Evolutionary conservation across 2,329 filamentous ascomycete genomes (phyloP).

Genomic region (Pyrenochaeta sp.): DNA sequence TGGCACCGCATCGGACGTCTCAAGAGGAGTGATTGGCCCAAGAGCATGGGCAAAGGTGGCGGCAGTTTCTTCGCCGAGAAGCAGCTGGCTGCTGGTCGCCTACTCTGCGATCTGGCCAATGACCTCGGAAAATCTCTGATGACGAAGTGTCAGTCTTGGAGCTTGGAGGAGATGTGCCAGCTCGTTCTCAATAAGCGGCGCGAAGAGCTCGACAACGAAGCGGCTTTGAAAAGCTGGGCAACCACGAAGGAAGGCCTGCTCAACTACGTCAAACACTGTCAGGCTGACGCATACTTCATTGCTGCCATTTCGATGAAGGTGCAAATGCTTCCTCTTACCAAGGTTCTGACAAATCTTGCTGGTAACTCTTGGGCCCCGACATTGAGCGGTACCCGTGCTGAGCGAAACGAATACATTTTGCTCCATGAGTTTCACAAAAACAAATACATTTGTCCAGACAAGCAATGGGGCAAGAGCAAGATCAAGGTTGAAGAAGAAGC

Average conservation of each 20-base stretch:
- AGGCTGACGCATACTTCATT: conserved; percentile 95
- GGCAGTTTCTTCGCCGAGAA: conserved; percentile 94
- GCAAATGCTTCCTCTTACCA: conserved; percentile 92
- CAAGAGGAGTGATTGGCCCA: conserved; percentile 84
- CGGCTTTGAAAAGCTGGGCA: conserved; percentile 85
- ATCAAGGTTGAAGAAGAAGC: conserved; percentile 75
- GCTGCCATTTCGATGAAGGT: conserved; percentile 87
- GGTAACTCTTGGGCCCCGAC: conserved; percentile 99
- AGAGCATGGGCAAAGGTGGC: conserved; percentile 82
- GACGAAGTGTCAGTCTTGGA: conserved; percentile 98
- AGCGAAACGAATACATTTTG: conserved; percentile 99
- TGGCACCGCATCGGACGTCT: conserved; percentile 94
- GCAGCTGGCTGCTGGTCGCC: conserved; percentile 84
- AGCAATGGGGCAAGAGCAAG: conserved; percentile 80
- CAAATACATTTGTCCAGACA: conserved; percentile 98
- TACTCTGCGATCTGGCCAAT: conserved; percentile 94
- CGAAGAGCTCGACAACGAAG: conserved; percentile 88
- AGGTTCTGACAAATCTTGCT: conserved; percentile 93
- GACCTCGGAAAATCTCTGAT: conserved; percentile 97
- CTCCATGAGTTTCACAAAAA: conserved; percentile 95
- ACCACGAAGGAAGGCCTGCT: conserved; percentile 83
- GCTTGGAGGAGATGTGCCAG: conserved; percentile 95
- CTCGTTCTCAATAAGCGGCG: conserved; percentile 82
- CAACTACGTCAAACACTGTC: conserved; percentile 93
- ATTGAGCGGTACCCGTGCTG: conserved; percentile 91